phyloP scores from a whole-genome alignment of 345 rosid species.

The Mangifera indica region DNA sequence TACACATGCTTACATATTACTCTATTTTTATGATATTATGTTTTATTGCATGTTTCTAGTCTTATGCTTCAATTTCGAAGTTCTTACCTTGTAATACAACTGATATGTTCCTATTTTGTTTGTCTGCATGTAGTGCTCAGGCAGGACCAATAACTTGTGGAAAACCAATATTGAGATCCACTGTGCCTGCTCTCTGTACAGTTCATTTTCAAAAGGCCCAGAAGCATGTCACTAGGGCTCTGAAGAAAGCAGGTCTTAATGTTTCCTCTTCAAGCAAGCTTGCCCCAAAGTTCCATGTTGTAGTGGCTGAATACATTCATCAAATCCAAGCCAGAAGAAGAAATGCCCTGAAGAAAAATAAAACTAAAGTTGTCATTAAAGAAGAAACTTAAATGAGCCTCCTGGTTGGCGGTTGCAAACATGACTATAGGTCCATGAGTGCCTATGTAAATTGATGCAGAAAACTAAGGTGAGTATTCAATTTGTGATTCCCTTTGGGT shows the following conservation, averaged over 20 bases:
- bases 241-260: slow-evolving; percentile 73
- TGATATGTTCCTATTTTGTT: background rate
- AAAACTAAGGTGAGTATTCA: slow-evolving; percentile 6
- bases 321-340: slow-evolving; percentile 73
- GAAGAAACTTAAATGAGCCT: slow-evolving; percentile 39
- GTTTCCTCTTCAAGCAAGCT: slow-evolving; percentile 57
- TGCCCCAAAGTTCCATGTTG: slow-evolving; percentile 70
- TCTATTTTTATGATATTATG: background rate
- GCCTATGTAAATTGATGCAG: slow-evolving; percentile 8
- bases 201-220: slow-evolving; percentile 72
- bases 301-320: slow-evolving; percentile 64
- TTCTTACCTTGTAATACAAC: background rate
- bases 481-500: background rate
- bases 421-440: background rate
- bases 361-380: slow-evolving; percentile 30
- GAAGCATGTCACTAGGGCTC: slow-evolving; percentile 54
- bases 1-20: no score
- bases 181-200: slow-evolving; percentile 52
- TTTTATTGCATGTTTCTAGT: background rate
- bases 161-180: slow-evolving; percentile 65
- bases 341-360: slow-evolving; percentile 34
- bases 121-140: slow-evolving; percentile 48
- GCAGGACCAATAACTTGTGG: slow-evolving; percentile 77
- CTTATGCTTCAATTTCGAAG: background rate
- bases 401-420: background rate